A percentile compares a stretch with the other conserved stretches of the same genome.
These are phyloP conservation scores for Bretziella fagacearum DNA, from an alignment of 2,329 filamentous ascomycete species.

Conservation along the genomic window DNA sequence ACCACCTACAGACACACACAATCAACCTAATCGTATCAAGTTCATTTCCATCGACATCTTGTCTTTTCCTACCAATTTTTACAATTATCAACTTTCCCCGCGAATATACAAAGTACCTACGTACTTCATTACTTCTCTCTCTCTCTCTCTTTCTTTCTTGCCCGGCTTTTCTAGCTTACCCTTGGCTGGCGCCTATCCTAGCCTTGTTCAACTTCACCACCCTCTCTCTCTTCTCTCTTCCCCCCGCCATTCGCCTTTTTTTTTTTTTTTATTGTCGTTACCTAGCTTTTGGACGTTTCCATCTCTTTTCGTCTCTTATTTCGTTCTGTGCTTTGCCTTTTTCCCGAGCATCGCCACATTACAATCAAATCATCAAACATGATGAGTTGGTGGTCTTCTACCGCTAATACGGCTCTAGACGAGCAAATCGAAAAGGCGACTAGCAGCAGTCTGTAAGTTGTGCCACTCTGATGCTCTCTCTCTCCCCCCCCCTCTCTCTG, in stretches of 20 bases:
- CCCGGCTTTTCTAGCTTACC: too few relatives aligned
- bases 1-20: too few relatives aligned
- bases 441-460: constrained; percentile 68
- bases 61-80: too few relatives aligned
- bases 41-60: too few relatives aligned
- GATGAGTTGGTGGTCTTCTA: constrained; percentile 96
- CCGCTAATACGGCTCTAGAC: constrained; percentile 77
- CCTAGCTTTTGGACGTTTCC: not conserved
- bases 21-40: too few relatives aligned
- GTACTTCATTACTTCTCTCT: not conserved
- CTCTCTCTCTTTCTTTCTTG: too few relatives aligned
- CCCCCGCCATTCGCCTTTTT: constrained; percentile 1
- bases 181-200: not conserved
- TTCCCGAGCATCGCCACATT: not conserved
- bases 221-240: not conserved
- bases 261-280: not conserved
- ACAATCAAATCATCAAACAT: constrained; percentile 26
- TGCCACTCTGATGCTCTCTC: not conserved
- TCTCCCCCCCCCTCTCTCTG: not conserved
- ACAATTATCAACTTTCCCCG: too few relatives aligned
- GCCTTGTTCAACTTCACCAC: not conserved
- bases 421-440: constrained; percentile 95
- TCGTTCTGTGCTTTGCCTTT: not conserved
- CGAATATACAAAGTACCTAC: too few relatives aligned
- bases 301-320: not conserved